A percentile compares a stretch with the other conserved stretches of the same genome.
Conservation (phyloP, 1,284 basidiomycete species). For the Polyporus tsugae region DNA sequence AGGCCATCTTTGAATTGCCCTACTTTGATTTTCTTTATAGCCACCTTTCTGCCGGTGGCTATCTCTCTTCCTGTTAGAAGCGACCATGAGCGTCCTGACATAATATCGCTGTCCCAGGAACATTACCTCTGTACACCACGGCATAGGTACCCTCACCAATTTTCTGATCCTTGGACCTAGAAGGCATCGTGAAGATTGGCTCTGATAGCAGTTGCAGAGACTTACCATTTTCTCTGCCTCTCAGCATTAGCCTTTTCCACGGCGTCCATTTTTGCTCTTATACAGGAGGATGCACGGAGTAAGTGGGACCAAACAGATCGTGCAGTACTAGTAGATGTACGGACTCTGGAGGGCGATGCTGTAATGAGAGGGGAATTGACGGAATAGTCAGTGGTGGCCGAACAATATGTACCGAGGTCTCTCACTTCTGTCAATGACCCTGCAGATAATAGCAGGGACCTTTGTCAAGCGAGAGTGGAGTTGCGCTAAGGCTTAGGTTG, state of each 20-base stretch:
- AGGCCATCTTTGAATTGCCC: slow-evolving; percentile 98
- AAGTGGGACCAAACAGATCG: background rate
- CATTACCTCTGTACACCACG: slow-evolving; percentile 90
- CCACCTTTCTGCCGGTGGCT: slow-evolving; percentile 79
- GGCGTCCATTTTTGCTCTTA: slow-evolving; percentile 64
- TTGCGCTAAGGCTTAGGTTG: background rate
- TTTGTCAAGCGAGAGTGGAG: background rate
- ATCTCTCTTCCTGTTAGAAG: slow-evolving; percentile 67
- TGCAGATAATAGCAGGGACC: background rate
- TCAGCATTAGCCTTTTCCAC: slow-evolving; percentile 79
- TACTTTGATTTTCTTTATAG: slow-evolving; percentile 98
- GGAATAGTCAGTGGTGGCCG: background rate
- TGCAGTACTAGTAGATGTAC: background rate
- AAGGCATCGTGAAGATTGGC: slow-evolving; percentile 19
- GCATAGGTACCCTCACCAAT: slow-evolving; percentile 98
- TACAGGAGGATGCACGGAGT: background rate
- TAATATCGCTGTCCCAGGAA: background rate
- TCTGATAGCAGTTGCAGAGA: background rate
- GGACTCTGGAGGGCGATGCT: background rate
- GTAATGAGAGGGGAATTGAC: background rate
- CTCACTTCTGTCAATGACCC: background rate
- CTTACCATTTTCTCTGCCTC: slow-evolving; percentile 74
- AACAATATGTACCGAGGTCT: background rate
- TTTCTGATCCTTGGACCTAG: slow-evolving; percentile 86
- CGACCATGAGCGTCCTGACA: background rate